Evolutionary conservation across 2,329 filamentous ascomycete species (phyloP).

Genomic region (Ascochyta fabae): DNA sequence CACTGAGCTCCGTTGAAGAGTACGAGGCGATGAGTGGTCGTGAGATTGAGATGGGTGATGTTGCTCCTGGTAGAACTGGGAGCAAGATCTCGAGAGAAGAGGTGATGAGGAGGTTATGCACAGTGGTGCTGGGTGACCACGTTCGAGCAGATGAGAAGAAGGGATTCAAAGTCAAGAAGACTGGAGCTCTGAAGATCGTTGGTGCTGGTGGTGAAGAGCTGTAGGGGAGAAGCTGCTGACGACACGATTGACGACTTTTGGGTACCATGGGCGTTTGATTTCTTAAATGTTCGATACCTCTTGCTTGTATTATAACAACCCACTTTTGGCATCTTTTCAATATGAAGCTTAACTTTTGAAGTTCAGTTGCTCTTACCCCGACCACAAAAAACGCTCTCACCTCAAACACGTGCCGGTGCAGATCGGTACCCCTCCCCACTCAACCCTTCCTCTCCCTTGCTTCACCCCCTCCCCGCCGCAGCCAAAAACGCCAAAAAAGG

Average conservation of each 20-base stretch:
- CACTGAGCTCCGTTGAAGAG: slow-evolving; percentile 29
- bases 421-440: neutral
- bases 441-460: neutral
- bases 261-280: slow-evolving; percentile 1
- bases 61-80: slow-evolving; percentile 30
- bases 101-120: slow-evolving; percentile 42
- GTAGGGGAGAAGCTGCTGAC: neutral
- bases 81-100: slow-evolving; percentile 31
- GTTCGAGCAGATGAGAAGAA: slow-evolving; percentile 44
- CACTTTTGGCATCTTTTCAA: neutral
- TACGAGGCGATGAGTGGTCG: slow-evolving; percentile 36
- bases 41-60: slow-evolving; percentile 40
- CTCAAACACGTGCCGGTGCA: too few species aligned
- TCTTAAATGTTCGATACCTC: slow-evolving; percentile 9
- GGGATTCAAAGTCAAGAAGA: slow-evolving; percentile 32
- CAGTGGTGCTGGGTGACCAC: slow-evolving; percentile 42
- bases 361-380: too few species aligned
- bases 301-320: neutral
- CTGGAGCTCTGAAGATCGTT: slow-evolving; percentile 19
- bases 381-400: too few species aligned
- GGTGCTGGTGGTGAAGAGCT: slow-evolving; percentile 10
- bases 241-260: neutral
- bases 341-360: neutral
- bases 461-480: neutral
- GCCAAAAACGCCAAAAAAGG: neutral